Evolutionary conservation across 2,329 filamentous ascomycete species (phyloP).

Genomic region (Aspergillus alliaceus): DNA sequence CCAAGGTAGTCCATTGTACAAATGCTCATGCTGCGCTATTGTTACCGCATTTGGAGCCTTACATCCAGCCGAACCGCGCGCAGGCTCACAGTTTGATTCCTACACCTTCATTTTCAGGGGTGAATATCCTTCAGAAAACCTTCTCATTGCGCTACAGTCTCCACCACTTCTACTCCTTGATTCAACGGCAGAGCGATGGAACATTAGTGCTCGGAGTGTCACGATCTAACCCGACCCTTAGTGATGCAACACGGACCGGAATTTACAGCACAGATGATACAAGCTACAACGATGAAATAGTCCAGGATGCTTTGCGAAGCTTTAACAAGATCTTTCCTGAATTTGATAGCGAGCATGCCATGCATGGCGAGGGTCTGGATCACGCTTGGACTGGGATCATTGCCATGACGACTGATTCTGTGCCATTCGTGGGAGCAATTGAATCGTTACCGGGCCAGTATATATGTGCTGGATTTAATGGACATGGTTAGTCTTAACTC

Average conservation of each 20-base stretch:
- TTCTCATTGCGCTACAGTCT: constrained; percentile 50
- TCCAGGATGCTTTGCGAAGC: constrained; percentile 34
- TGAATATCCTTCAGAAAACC: constrained; percentile 36
- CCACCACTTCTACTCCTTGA: constrained; percentile 52
- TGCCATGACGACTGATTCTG: constrained; percentile 48
- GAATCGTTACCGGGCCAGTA: constrained; percentile 46
- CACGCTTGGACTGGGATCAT: constrained; percentile 52
- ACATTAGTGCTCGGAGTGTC: constrained; percentile 44
- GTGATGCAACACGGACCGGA: constrained; percentile 13
- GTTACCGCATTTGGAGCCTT: constrained; percentile 21
- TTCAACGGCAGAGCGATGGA: constrained; percentile 46
- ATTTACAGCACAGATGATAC: constrained; percentile 41
- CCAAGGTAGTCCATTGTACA: constrained; percentile 25
- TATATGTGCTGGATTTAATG: constrained; percentile 53
- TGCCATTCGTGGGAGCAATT: constrained; percentile 49
- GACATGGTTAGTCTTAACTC: constrained; percentile 36
- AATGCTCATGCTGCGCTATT: constrained; percentile 26
- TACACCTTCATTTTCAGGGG: neutral
- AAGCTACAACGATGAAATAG: constrained; percentile 41
- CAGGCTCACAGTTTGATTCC: neutral
- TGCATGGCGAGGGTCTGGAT: constrained; percentile 46
- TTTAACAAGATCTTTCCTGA: constrained; percentile 32
- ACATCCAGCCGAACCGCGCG: constrained; percentile 36
- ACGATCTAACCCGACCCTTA: constrained; percentile 37
- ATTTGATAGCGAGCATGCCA: neutral